Conservation (phyloP, 2,329 filamentous ascomycete genomes). For the Pseudopithomyces chartarum region DNA sequence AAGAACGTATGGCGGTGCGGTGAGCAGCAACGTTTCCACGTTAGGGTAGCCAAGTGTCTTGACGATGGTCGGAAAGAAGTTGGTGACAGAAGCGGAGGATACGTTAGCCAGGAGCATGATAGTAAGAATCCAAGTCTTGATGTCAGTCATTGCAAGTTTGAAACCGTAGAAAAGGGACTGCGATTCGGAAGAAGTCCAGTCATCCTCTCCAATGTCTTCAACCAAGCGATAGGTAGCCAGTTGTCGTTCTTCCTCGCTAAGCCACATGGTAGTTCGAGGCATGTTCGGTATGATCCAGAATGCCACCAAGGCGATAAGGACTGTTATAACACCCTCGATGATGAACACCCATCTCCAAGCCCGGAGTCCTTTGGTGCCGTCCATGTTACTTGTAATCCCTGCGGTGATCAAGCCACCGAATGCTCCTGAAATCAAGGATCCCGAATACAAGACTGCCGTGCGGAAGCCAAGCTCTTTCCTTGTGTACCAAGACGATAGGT, state of each 20-base stretch:
- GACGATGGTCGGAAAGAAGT: constrained; percentile 68
- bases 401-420: constrained; percentile 67
- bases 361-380: constrained; percentile 59
- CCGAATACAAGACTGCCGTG: constrained; percentile 70
- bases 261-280: constrained; percentile 55
- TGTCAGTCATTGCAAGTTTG: constrained; percentile 46
- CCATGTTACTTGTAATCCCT: constrained; percentile 70
- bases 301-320: constrained; percentile 62
- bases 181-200: constrained; percentile 42
- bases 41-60: constrained; percentile 63
- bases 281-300: constrained; percentile 71
- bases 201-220: constrained; percentile 48
- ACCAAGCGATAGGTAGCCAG: constrained; percentile 44
- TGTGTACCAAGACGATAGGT: constrained; percentile 70
- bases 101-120: constrained; percentile 48
- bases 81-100: constrained; percentile 45
- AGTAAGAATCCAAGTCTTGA: constrained; percentile 48
- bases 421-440: constrained; percentile 71
- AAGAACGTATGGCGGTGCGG: constrained; percentile 52
- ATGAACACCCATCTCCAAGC: constrained; percentile 74
- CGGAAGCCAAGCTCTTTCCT: constrained; percentile 69
- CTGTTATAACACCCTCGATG: constrained; percentile 70
- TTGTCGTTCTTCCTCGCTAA: constrained; percentile 46
- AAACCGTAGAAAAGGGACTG: constrained; percentile 48
- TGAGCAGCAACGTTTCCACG: constrained; percentile 56